Evolutionary conservation across 2,329 filamentous ascomycete genomes (phyloP), one percentile per base, ranked within the genome.

Genomic region (Trematosphaeria pertusa): DNA sequence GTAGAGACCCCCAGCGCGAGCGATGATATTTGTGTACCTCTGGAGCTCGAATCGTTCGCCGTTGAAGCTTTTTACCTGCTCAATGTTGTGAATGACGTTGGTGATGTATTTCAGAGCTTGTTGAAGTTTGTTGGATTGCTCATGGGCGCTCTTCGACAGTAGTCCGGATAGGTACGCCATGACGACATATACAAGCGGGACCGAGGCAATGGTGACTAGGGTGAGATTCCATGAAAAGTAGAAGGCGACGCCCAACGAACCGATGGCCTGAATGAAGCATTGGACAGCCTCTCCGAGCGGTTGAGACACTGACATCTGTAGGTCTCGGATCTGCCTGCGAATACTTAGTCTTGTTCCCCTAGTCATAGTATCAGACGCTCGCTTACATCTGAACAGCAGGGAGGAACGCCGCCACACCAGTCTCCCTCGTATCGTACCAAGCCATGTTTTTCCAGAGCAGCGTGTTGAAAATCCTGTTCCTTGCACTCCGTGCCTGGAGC

Each of bases 51-150:
- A 76, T 10, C 81, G 79, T 61, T 91, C 82, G 0, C 87, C 89
- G 58, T 93, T 92, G 73, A 88, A 92, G 41, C 85, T 87, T 67
- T 97, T 97, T 63, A 97, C 90, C 0, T 89, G 83, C 50, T 96
- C 90, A 30, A 97, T 93, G 2, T 84, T 85, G 1, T 78, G 77
- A 8, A 95, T 80, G 0, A 89, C 85, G 9, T 84, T 87, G 8
- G 83, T 85, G 1, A 86, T 82, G 44, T 85, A 78, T 61, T 90
- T 93, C 0, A 91, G 86, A 0, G 90, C 89, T 37, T 80, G 74
- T 2, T 83, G 82, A 0, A 96, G 80, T 45, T 86, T 81, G 1
- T 73, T 71, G 46, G 88, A 86, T 61, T 97, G 91, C 2, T 75
- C 75, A 52, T 82, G 78, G n/a, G 93, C 86, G 9, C 85, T 85